Evolutionary conservation across 1,139 yeast species (phyloP).

Genomic region (Yamadazyma dushanensis): DNA sequence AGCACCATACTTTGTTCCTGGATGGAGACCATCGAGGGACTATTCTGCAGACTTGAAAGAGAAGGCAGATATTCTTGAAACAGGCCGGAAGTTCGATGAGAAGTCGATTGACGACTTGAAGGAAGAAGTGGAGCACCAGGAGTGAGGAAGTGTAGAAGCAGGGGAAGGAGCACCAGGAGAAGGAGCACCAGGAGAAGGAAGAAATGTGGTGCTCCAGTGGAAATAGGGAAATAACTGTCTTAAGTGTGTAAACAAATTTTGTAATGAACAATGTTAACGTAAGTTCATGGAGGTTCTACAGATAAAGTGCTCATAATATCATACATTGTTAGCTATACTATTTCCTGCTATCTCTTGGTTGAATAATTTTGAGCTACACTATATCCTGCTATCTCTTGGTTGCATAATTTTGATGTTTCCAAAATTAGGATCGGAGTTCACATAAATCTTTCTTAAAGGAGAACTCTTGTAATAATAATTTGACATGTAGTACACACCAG

Average conservation of each 20-base stretch:
- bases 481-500: constrained; percentile 38
- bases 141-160: constrained; percentile 3
- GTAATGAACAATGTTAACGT: no score
- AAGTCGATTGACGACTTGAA: constrained; percentile 15
- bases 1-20: constrained; percentile 21
- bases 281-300: no score
- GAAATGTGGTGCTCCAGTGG: no score
- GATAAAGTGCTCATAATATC: no score
- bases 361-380: constrained; percentile 7
- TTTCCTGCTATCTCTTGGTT: constrained; percentile 15
- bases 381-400: constrained; percentile 15
- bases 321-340: neutral
- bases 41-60: constrained; percentile 19
- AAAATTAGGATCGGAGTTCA: constrained; percentile 29
- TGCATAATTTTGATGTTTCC: constrained; percentile 27
- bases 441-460: constrained; percentile 31
- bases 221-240: no score
- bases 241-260: neutral
- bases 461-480: constrained; percentile 33
- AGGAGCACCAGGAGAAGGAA: no score
- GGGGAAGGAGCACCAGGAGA: no score
- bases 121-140: constrained; percentile 16
- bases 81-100: constrained; percentile 14
- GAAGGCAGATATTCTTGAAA: constrained; percentile 13
- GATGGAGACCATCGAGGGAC: constrained; percentile 17